phyloP scores from a whole-genome alignment of 306 rosid species.

The Castanea mollissima region DNA sequence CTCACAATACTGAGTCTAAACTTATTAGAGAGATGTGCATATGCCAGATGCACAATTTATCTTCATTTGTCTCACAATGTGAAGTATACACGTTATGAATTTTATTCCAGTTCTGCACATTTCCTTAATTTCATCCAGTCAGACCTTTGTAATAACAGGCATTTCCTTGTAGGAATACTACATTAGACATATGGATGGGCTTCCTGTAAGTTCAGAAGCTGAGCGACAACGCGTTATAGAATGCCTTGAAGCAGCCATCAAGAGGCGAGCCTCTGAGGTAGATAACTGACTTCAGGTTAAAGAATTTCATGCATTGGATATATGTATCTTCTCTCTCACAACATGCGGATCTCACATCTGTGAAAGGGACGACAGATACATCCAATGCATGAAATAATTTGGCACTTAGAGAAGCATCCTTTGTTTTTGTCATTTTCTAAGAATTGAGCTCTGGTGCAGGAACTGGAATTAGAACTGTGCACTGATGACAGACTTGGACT shows the following conservation, averaged over 20 bases:
- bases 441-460: conserved; percentile 46
- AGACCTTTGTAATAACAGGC: not conserved
- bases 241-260: conserved; percentile 95
- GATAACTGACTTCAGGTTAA: not conserved
- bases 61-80: too few species aligned
- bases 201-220: conserved; percentile 85
- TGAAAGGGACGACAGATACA: too few species aligned
- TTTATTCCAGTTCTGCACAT: not conserved
- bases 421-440: conserved; percentile 14
- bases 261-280: conserved; percentile 89
- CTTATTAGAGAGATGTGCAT: too few species aligned
- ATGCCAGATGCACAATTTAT: too few species aligned
- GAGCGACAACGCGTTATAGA: conserved; percentile 77
- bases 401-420: not conserved
- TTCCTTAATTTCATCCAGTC: not conserved
- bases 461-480: conserved; percentile 78
- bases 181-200: conserved; percentile 82
- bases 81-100: not conserved
- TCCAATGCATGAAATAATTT: too few species aligned
- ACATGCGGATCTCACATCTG: too few species aligned
- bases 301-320: too few species aligned
- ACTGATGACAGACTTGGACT: conserved; percentile 80
- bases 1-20: too few species aligned
- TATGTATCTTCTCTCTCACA: too few species aligned
- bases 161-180: conserved; percentile 69